Conservation (phyloP, 305 asterid genomes). For the Rubia peregrina region DNA sequence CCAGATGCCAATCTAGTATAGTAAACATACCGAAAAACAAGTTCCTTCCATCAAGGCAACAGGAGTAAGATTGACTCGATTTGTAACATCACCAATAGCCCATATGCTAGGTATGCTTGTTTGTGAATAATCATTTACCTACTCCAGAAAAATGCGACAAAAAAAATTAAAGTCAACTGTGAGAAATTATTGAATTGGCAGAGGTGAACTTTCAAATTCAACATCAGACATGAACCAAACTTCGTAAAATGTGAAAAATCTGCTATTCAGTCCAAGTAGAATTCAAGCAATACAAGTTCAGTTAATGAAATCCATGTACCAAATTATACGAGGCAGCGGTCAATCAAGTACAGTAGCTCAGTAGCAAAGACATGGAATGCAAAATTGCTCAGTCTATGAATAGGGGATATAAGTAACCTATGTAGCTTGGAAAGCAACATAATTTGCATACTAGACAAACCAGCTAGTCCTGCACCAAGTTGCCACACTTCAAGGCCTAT, state of each 20-base stretch:
- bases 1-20: constrained; percentile 5
- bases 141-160: constrained; percentile 15
- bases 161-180: neutral
- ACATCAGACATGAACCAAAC: neutral
- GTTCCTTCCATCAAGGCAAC: constrained; percentile 99
- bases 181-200: neutral
- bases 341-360: neutral
- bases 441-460: neutral
- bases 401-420: neutral
- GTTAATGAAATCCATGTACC: neutral
- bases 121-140: constrained; percentile 77
- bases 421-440: neutral
- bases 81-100: constrained; percentile 95
- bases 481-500: neutral
- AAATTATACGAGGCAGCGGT: neutral
- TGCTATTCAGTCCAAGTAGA: neutral
- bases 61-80: constrained; percentile 95
- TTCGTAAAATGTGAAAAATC: neutral
- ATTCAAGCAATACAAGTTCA: neutral
- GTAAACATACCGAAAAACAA: constrained; percentile 66
- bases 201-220: neutral
- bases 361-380: neutral
- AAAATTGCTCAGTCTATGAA: neutral
- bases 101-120: constrained; percentile 95
- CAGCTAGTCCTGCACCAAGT: neutral